Conservation (phyloP, 164 flowering plant genomes). For the Nymphaea thermarum region DNA sequence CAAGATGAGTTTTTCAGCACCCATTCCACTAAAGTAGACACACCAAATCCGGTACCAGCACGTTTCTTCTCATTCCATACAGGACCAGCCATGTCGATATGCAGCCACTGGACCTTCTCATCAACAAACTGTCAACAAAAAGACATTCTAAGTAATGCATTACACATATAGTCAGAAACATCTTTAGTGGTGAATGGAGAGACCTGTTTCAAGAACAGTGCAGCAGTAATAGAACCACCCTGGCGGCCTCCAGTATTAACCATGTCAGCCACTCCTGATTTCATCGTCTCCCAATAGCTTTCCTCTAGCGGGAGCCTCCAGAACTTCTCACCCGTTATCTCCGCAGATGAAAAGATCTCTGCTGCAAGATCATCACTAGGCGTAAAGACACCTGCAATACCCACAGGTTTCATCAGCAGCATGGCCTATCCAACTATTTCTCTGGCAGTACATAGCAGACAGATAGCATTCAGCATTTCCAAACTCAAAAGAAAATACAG, state of each 20-base stretch:
- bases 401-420: not conserved
- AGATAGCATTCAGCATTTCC: too few relatives aligned
- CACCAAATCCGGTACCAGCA: conserved; percentile 73
- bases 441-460: too few relatives aligned
- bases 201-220: conserved; percentile 94
- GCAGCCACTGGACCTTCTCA: conserved; percentile 94
- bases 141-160: not conserved
- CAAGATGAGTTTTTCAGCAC: conserved; percentile 67
- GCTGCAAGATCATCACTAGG: conserved; percentile 85
- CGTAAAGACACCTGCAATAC: conserved; percentile 60
- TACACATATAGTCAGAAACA: not conserved
- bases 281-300: conserved; percentile 96
- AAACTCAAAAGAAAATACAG: too few relatives aligned
- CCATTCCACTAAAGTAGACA: conserved; percentile 88
- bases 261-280: conserved; percentile 97
- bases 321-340: conserved; percentile 70
- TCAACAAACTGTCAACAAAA: conserved; percentile 64
- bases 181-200: not conserved
- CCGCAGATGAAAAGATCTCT: conserved; percentile 68
- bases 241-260: conserved; percentile 83
- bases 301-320: conserved; percentile 98
- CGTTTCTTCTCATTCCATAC: conserved; percentile 83
- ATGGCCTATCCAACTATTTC: too few relatives aligned
- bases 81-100: conserved; percentile 96
- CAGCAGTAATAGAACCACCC: conserved; percentile 91